phyloP scores from a whole-genome alignment of 495 filamentous ascomycete species.

The Sabuloglossum arenarium region DNA sequence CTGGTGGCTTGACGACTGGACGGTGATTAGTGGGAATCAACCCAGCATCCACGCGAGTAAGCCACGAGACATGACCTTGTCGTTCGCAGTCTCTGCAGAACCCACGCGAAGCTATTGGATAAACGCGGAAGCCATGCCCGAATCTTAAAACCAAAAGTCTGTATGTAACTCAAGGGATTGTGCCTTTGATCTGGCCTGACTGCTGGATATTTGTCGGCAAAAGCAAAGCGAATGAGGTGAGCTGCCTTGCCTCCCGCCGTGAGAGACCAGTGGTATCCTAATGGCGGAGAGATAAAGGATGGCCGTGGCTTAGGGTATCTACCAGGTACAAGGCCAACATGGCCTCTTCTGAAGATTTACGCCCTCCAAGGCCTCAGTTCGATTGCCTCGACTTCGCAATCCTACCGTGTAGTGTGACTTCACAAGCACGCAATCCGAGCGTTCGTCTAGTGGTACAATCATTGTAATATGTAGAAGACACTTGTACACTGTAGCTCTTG shows the following conservation, averaged over 20 bases:
- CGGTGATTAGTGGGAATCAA: not conserved
- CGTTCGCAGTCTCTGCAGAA: not conserved
- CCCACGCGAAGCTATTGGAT: not conserved
- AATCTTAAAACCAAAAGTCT: not conserved
- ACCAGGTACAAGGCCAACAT: not conserved
- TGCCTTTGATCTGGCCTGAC: no score
- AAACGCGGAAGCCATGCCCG: not conserved
- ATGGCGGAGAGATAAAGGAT: not conserved
- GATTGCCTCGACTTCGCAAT: not conserved
- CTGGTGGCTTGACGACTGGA: not conserved
- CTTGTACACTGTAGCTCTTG: not conserved
- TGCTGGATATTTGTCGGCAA: not conserved
- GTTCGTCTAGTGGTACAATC: not conserved
- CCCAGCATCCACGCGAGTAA: constrained; percentile 1
- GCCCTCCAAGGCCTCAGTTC: not conserved
- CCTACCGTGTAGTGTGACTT: not conserved
- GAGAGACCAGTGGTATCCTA: no score
- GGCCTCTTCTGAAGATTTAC: not conserved
- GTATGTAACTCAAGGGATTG: not conserved
- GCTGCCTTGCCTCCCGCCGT: not conserved
- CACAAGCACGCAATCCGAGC: not conserved
- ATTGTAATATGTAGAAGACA: not conserved
- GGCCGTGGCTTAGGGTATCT: no score
- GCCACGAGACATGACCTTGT: constrained; percentile 1
- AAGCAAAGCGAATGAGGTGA: not conserved